Evolutionary conservation across 768 basidiomycete species (phyloP).

Genomic region (Chalciporus sphaerocephalus): DNA sequence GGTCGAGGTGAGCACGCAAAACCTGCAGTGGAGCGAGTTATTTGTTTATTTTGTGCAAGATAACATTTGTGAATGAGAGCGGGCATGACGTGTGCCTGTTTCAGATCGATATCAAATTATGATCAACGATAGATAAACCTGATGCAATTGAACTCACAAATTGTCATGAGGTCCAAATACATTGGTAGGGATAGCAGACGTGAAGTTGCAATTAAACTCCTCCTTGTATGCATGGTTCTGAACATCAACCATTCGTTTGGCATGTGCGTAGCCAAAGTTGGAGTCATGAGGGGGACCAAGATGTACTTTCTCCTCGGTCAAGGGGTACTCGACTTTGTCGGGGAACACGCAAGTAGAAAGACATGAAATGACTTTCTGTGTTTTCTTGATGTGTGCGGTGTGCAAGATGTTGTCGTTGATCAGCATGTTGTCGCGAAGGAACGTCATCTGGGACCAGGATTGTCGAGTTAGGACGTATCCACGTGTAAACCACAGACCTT

Average conservation of each 20-base stretch:
- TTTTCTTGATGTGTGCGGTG: constrained; percentile 58
- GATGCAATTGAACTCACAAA: constrained; percentile 49
- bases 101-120: constrained; percentile 60
- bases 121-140: constrained; percentile 1
- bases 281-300: constrained; percentile 87
- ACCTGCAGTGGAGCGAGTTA: background rate
- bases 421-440: constrained; percentile 89
- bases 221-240: constrained; percentile 97
- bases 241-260: constrained; percentile 92
- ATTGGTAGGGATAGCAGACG: constrained; percentile 95
- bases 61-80: constrained; percentile 91
- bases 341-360: constrained; percentile 98
- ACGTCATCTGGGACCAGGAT: constrained; percentile 56
- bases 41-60: constrained; percentile 72
- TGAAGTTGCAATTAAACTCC: constrained; percentile 91
- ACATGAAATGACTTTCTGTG: constrained; percentile 85
- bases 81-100: constrained; percentile 92
- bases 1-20: background rate
- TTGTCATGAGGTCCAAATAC: constrained; percentile 96
- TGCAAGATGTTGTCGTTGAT: constrained; percentile 95
- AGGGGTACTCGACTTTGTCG: constrained; percentile 88
- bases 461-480: constrained; percentile 1
- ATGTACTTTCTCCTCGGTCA: constrained; percentile 92
- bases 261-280: constrained; percentile 96
- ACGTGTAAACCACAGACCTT: constrained; percentile 48